Base-by-base conservation (phyloP, 192 early-diverging fungal species). In the Pilaira anomala region DNA sequence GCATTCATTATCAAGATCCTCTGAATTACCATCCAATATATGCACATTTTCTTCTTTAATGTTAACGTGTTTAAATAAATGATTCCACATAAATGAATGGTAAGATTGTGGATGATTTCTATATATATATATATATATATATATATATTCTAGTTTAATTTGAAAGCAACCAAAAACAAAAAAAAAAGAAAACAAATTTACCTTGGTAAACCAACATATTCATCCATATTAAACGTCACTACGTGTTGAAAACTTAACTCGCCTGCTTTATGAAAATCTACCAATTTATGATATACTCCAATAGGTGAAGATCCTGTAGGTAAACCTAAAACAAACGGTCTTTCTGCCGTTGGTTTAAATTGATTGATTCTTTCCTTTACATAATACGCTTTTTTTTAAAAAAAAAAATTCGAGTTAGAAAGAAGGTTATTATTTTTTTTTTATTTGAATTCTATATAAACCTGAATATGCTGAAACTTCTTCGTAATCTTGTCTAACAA, bases 51-150 rank as follows among this genome's bases (percentile, higher is more conserved):
- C 80, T 19, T 87, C 83, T 40, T 78, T 71, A 63, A 92, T 92
- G 61, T 94, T 87, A 56, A 94, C 84, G 69, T 92, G 88, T 78
- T 91, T 89, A 82, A 94, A 92, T 40, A 94, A 78, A 62, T 92
- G 83, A 69, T 87, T 87, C 91, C 91, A 94, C 92, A 94, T 94
- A 70, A 94, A 94, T 26, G 89, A 85, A 78, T 91, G 92, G 76
- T 94, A 94, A 49, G 87, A 89, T 77, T 94, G 90, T 14, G 91
- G 89, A 69, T 94, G 92, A 52, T 92, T 85, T 67, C 84, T 84
- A 28, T n/a, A 3, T 11, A n/a, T 13, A 67, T n/a, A 22, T 29
- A 8, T 7, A 24, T 49, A 28, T 11, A 28, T n/a, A 25, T 21
- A 6, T n/a, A n/a, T n/a, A n/a, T n/a, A n/a, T n/a, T n/a, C n/a